phyloP scores from a whole-genome alignment of 192 early-diverging fungal species.

The Podila epigama region DNA sequence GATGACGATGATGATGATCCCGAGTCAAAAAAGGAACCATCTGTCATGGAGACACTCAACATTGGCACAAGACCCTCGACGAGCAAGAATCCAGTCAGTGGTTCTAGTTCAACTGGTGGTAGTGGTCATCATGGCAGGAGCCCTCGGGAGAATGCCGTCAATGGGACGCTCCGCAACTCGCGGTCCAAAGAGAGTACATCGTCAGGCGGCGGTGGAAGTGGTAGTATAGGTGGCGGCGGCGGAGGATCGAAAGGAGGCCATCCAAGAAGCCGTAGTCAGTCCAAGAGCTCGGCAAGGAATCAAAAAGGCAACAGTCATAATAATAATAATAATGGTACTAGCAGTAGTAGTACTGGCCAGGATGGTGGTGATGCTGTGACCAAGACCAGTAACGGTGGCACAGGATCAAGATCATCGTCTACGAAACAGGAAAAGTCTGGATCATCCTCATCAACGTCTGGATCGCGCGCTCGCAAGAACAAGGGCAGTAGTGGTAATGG shows the following conservation, averaged over 20 bases:
- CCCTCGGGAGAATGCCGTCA: too few relatives aligned
- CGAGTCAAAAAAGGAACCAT: not conserved
- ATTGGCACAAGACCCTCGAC: slow-evolving; percentile 24
- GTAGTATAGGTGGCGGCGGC: not conserved
- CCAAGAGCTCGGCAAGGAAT: slow-evolving; percentile 12
- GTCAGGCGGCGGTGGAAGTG: not conserved
- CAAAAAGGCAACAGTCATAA: slow-evolving; percentile 2
- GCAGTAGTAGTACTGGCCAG: too few relatives aligned
- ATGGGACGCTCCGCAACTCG: too few relatives aligned
- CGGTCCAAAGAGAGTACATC: not conserved
- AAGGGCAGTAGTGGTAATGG: too few relatives aligned
- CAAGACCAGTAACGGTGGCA: too few relatives aligned
- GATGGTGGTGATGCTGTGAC: too few relatives aligned
- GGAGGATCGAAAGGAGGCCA: not conserved
- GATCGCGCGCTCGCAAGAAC: slow-evolving; percentile 19
- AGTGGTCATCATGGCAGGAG: too few relatives aligned
- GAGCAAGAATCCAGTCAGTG: slow-evolving; percentile 23
- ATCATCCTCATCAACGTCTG: not conserved
- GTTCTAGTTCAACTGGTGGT: too few relatives aligned
- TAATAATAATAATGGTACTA: too few relatives aligned
- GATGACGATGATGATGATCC: slow-evolving; percentile 30
- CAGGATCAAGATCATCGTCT: not conserved
- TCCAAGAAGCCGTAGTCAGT: slow-evolving; percentile 10
- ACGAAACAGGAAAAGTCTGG: slow-evolving; percentile 22
- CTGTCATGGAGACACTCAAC: slow-evolving; percentile 50